Percentiles rank a stretch among this genome's conserved stretches.
Conservation (phyloP, 495 filamentous ascomycete genomes). For the Xylaria cubensis region DNA sequence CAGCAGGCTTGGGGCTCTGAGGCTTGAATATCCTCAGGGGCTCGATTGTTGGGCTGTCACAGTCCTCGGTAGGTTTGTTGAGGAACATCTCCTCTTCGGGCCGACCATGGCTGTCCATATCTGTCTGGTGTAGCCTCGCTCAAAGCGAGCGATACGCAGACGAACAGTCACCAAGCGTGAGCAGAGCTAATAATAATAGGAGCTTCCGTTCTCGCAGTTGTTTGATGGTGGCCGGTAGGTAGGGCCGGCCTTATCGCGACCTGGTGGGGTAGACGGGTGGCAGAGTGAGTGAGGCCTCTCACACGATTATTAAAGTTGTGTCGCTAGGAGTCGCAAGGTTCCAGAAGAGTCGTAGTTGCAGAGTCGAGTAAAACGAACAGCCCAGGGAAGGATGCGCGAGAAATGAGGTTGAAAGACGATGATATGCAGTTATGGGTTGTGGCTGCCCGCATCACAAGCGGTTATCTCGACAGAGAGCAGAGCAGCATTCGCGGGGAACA, state of each 20-base stretch:
- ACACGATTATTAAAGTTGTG: background rate
- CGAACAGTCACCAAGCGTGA: background rate
- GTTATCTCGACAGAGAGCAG: constrained; percentile 9
- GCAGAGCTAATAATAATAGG: background rate
- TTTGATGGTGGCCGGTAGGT: constrained; percentile 3
- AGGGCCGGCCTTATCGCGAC: constrained; percentile 22
- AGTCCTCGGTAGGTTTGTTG: constrained; percentile 61
- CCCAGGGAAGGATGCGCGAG: background rate
- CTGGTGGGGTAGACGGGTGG: constrained; percentile 10
- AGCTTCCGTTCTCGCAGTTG: background rate
- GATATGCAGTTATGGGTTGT: background rate
- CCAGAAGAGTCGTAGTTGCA: background rate
- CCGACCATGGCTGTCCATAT: constrained; percentile 58
- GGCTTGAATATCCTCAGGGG: constrained; percentile 87
- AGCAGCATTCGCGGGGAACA: constrained; percentile 21
- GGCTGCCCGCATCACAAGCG: constrained; percentile 13
- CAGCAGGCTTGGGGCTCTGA: constrained; percentile 57
- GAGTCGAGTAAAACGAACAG: background rate
- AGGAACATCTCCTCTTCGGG: constrained; percentile 85
- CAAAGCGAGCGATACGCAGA: constrained; percentile 6
- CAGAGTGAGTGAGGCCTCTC: constrained; percentile 13
- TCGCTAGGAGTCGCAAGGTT: background rate
- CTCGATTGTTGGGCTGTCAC: constrained; percentile 75
- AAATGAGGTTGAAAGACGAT: background rate
- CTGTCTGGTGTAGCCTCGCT: constrained; percentile 29